These are phyloP conservation scores for Botrytis hyacinthi DNA, from an alignment of 2,329 filamentous ascomycete genomes.

Conservation along the genomic window DNA sequence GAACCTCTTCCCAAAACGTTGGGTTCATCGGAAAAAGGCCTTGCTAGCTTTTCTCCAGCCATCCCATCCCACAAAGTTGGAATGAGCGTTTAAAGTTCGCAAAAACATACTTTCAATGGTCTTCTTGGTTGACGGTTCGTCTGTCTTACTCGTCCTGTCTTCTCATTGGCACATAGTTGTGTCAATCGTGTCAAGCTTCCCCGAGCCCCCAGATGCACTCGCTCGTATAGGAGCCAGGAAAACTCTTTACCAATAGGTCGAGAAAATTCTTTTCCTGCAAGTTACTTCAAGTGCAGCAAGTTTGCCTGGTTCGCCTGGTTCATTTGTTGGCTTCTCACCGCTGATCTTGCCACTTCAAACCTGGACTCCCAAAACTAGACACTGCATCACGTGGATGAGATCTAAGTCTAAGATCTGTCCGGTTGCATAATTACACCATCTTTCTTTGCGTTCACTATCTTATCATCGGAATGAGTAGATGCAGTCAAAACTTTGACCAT, in stretches of 20 bases:
- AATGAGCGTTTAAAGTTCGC: not conserved
- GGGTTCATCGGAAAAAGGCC: not conserved
- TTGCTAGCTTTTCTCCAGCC: not conserved
- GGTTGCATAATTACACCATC: not conserved
- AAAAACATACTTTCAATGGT: not conserved
- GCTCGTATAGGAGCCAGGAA: not conserved
- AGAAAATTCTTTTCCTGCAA: constrained; percentile 3
- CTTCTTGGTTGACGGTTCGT: not conserved
- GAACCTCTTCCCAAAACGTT: not conserved
- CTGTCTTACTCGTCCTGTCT: not conserved
- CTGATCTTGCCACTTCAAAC: constrained; percentile 7
- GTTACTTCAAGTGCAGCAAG: constrained; percentile 15
- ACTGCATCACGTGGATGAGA: constrained; percentile 2
- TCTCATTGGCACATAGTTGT: constrained; percentile 9
- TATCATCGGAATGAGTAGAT: not conserved
- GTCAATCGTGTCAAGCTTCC: not conserved
- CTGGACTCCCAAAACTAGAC: not conserved
- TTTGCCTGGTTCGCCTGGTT: not conserved
- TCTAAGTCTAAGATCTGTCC: not conserved
- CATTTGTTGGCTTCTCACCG: constrained; percentile 4
- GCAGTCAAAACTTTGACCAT: constrained; percentile 7
- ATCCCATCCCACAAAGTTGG: not conserved
- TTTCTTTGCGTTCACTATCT: not conserved
- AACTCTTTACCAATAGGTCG: not conserved
- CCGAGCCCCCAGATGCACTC: not conserved